Percentiles rank a stretch among this genome's conserved stretches.
phyloP scores from a whole-genome alignment of 2,329 filamentous ascomycete species.

The Cladobotryum mycophilum region DNA sequence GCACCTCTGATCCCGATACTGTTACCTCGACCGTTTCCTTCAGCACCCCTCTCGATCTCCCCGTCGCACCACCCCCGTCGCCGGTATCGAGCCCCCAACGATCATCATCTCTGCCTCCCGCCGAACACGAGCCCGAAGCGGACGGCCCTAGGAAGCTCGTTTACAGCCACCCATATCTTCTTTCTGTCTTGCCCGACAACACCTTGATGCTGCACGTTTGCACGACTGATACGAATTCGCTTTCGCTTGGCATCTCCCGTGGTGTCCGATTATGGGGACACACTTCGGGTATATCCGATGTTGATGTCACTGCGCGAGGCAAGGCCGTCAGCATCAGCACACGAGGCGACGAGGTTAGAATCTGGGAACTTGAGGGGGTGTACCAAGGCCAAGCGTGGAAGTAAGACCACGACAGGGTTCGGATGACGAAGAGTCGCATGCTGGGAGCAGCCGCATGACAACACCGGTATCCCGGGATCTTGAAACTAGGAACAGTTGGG shows the following conservation, averaged over 20 bases:
- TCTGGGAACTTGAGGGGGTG: conserved; percentile 85
- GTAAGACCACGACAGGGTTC: conserved; percentile 36
- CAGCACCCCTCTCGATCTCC: conserved; percentile 10
- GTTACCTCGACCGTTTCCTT: background rate
- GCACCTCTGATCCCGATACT: conserved; percentile 20
- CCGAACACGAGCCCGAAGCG: conserved; percentile 13
- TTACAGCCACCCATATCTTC: conserved; percentile 76
- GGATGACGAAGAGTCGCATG: conserved; percentile 14
- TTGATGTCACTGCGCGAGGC: conserved; percentile 75
- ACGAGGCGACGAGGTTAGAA: conserved; percentile 69
- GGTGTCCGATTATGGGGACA: conserved; percentile 83
- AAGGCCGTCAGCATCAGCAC: conserved; percentile 86
- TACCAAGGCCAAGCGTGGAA: conserved; percentile 47
- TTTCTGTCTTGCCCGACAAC: conserved; percentile 80
- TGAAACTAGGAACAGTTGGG: conserved; percentile 54
- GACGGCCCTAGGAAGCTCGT: conserved; percentile 57
- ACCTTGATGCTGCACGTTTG: conserved; percentile 79
- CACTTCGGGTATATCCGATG: conserved; percentile 80
- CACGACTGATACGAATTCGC: conserved; percentile 59
- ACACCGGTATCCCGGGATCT: conserved; percentile 20
- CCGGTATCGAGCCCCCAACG: conserved; percentile 7
- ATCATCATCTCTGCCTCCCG: conserved; percentile 3
- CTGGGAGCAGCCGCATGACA: conserved; percentile 1
- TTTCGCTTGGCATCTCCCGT: conserved; percentile 59
- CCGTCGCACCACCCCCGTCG: conserved; percentile 11